Base-by-base conservation (phyloP, 345 rosid genomes). In the Mallotus nudiflorus region DNA sequence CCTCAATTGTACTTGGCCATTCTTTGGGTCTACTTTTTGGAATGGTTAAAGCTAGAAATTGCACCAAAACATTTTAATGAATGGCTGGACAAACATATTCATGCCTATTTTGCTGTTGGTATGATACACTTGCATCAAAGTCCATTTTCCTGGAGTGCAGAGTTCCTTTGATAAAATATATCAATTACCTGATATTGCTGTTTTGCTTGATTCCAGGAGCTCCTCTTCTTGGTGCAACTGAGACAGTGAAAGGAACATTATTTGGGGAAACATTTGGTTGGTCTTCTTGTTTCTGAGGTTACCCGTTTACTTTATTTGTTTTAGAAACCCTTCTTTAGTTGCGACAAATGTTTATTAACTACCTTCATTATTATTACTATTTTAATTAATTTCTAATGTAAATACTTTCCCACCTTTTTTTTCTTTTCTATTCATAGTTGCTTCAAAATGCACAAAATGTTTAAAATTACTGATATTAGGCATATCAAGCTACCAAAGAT, bases 1-100 rank as follows among this genome's bases (percentile, higher is more conserved):
- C 99, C 66, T 85, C 97, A 15, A 49, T 95, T 65, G 98, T 95
- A 27, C 88, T 95, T 90, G 99, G 90, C 53, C 99, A 95, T 88
- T 95, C 99, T 63, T 74, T 95, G 91, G 99, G 99, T 62, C 46
- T 95, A 95, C 86, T 95, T 92, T 78, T 75, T 95, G 70, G 99
- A 95, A 85, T 95, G 99, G 99, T 70, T 95, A 77, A 95, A 92
- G 84, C 92, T 95, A 44, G 98, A 95, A 87, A 89, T 95, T 82
- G 98, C 99, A 35, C 99, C 99, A 64, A 95, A 92, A 70, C 91
- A 87, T 57, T 95, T 92, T 78, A 72, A 76, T 62, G 74, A 77
- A 78, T 95, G 99, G 99, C 88, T 92, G 80, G 99, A 95, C 74
- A 85, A 83, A 62, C 99, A 95, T 71, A 92, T 95, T 39, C 90